phyloP scores from a whole-genome alignment of 805 yeast species.

The Saccharomyces paradoxus region DNA sequence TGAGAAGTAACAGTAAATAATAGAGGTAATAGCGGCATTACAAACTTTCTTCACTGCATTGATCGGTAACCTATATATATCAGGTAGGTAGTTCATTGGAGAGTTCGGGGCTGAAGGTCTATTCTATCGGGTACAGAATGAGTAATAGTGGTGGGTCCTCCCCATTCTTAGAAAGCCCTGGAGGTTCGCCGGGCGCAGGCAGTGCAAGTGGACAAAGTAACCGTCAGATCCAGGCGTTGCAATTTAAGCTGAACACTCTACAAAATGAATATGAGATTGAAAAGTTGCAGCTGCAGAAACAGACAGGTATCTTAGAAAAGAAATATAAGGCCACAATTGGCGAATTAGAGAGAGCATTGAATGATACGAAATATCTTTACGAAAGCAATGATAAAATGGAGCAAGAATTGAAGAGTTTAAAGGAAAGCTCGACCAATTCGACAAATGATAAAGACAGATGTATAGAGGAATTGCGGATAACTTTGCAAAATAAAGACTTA shows the following conservation, averaged over 20 bases:
- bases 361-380: conserved; percentile 31
- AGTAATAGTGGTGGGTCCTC: conserved; percentile 29
- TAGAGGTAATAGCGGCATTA: neutral
- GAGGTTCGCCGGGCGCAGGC: conserved; percentile 6
- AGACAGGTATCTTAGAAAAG: conserved; percentile 19
- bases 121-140: conserved; percentile 3
- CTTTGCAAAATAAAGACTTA: conserved; percentile 24
- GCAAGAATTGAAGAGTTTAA: conserved; percentile 13
- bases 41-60: neutral
- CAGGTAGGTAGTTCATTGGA: neutral
- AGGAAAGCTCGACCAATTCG: conserved; percentile 16
- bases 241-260: conserved; percentile 32
- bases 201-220: conserved; percentile 8
- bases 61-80: neutral
- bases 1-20: neutral
- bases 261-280: conserved; percentile 34
- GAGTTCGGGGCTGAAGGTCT: neutral
- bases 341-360: conserved; percentile 27
- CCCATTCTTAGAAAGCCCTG: conserved; percentile 33
- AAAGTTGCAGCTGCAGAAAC: conserved; percentile 17
- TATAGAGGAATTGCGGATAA: conserved; percentile 32
- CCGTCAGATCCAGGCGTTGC: conserved; percentile 25
- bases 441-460: conserved; percentile 21
- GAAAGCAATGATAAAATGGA: conserved; percentile 25
- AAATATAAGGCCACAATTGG: conserved; percentile 30